Base-by-base conservation (phyloP, 2,329 filamentous ascomycete species). In the Arthrobotrys conoides region DNA sequence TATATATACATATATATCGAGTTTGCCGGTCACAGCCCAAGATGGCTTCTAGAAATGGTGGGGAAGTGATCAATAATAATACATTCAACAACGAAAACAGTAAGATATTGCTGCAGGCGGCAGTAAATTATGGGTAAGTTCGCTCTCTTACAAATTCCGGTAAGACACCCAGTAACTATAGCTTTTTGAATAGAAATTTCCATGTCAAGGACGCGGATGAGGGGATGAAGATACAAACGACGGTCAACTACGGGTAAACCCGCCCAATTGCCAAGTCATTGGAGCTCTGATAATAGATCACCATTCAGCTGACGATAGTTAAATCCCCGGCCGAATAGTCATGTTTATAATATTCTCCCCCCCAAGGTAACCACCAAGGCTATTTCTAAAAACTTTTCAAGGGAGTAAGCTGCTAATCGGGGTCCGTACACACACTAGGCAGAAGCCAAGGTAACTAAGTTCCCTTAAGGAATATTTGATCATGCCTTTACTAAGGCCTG, bases 61-160 rank as follows among this genome's bases (percentile, higher is more conserved):
- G 46, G 10, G 18, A 18, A 0, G n/a, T 9, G 5, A 16, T 36
- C 6, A 16, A 57, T 16, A 49, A 22, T 49, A 49, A 12, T 41
- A 49, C 44, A 20, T 33, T 65, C 8, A 65, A 48, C 61, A 65
- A 65, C 12, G 16, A 65, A 33, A 10, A 22, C 5, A 65, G 20
- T n/a, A 12, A 65, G 4, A 8, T 65, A 49, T 14, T 49, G 3
- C 10, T 65, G 18, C 61, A 65, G 44, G 41, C 44, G 14, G 61
- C 41, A 18, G 44, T 22, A 33, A 49, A 20, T 16, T 12, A 65
- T 33, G 61, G 61, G 61, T 65, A 65, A 49, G 14, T 1, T 10
- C 12, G 12, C 22, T 3, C 2, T n/a, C 5, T 0, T 27, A 24
- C 18, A n/a, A 2, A 49, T 12, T 5, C n/a, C 5, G 36, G 2